Evolutionary conservation across 148 eudicot species (phyloP), one percentile per base, ranked within the genome.

Genomic region (Camellia sinensis): DNA sequence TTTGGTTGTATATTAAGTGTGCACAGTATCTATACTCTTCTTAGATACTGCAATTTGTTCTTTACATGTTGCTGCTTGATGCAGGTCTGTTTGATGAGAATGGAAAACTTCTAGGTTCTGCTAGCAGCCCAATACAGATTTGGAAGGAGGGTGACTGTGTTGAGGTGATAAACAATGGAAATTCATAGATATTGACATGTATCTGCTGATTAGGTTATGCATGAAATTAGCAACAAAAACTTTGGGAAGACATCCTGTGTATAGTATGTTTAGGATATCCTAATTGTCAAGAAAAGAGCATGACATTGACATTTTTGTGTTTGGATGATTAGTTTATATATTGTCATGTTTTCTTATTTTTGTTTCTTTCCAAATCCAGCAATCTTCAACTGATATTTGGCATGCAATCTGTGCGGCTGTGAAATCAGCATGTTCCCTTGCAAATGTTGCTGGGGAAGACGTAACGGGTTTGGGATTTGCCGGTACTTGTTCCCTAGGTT

Each of bases 321-420:
- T 11, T 65, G 4, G 50, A 70, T 45, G 45, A 29, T 41, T 60
- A 44, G 37, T 7, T 12, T 22, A 19, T 68, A 17, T 29, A n/a
- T 29, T 29, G 52, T 65, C 19, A 17, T 37, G 53, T 73, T 57
- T 14, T 46, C 8, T 48, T 50, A 13, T 48, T 29, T 66, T 78
- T 81, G 67, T 41, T 9, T 43, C 71, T 45, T 80, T 60, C 60
- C 70, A 69, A 77, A 80, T 69, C 77, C 92, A 97, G 99, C 98
- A 97, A 97, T 97, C 99, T 81, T 97, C 99, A 74, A 97, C 99
- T 53, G 99, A 97, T 89, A 97, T 97, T 81, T 97, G 99, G 98
- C 95, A 80, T 88, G 98, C 99, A 63, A 89, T 97, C 77, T 97
- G 98, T 84, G 76, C 99, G 50, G 97, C 99, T 80, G 99, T 97